phyloP scores from a whole-genome alignment of 2,329 filamentous ascomycete genomes.

The Alternaria sp. region DNA sequence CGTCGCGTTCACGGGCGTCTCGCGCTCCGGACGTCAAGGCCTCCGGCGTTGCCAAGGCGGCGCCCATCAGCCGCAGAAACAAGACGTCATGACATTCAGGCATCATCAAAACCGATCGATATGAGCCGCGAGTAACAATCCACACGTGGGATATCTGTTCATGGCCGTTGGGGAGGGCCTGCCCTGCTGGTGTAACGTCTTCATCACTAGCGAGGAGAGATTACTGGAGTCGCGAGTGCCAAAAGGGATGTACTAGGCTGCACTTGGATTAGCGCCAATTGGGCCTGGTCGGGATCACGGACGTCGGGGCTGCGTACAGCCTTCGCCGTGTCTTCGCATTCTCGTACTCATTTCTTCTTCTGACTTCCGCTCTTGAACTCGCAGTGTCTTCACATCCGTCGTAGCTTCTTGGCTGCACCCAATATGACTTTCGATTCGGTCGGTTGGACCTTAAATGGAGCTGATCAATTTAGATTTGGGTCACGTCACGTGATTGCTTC shows the following conservation, averaged over 20 bases:
- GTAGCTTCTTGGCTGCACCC: neutral
- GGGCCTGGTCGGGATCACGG: neutral
- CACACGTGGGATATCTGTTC: neutral
- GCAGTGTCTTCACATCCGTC: neutral
- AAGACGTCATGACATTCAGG: neutral
- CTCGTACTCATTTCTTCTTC: neutral
- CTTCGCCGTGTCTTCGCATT: neutral
- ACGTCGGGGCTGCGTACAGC: neutral
- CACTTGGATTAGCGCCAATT: neutral
- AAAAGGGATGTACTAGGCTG: neutral
- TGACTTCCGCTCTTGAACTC: neutral
- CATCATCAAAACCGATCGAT: neutral
- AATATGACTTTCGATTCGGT: neutral
- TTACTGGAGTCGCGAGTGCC: neutral
- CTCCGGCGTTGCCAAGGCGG: neutral
- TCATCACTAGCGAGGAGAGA: neutral
- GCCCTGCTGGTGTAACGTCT: neutral
- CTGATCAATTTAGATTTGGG: neutral
- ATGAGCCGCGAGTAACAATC: neutral
- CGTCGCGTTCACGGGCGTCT: neutral
- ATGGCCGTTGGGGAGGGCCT: neutral
- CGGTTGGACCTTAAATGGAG: neutral
- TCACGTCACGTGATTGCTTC: no score
- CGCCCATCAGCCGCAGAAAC: neutral
- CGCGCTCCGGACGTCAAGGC: neutral